Evolutionary conservation across 805 yeast genomes (phyloP), one percentile per base, ranked within the genome.

Genomic region (Candida argentea): DNA sequence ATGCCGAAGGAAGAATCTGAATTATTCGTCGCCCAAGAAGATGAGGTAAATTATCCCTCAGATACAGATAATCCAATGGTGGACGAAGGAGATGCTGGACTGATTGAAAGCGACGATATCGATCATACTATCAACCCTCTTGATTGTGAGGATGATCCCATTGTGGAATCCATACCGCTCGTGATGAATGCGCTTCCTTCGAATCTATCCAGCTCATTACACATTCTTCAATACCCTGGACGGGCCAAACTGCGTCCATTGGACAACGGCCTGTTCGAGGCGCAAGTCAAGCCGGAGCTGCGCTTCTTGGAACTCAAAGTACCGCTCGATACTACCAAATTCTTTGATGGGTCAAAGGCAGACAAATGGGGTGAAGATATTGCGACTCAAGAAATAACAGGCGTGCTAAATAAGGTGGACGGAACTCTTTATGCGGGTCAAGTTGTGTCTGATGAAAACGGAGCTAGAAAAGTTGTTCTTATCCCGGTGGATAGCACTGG

Each of bases 251-350:
- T 40, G 5, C 54, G 68, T 18, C 58, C 68, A 0, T 57, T 64
- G 22, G 42, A 48, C 2, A 52, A 48, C 3, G 43, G 44, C 1
- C 48, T 44, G 20, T 47, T 65, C 34, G 53, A 54, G 11, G 60
- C 76, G 1, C 52, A 78, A 23, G 49, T 80, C 34, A 89, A 86
- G 44, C 70, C 70, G 1, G 57, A 65, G 16, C 64, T 84, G 1
- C 70, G 73, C 2, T 62, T 75, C 8, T 55, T 91, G 35, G 94
- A 84, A 47, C 67, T 87, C 20, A 83, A 79, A 35, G 58, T 82
- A 5, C 94, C 95, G 9, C 54, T 84, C 28, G 79, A 79, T 29
- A 79, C 83, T 0, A 43, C 58, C 5, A 66, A 65, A 24, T 85
- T 80, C 42, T 83, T 73, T 44, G 89, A 86, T 46, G 64, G 57